Evolutionary conservation across 768 basidiomycete genomes (phyloP).

Genomic region (Boletus vermiculosoides): DNA sequence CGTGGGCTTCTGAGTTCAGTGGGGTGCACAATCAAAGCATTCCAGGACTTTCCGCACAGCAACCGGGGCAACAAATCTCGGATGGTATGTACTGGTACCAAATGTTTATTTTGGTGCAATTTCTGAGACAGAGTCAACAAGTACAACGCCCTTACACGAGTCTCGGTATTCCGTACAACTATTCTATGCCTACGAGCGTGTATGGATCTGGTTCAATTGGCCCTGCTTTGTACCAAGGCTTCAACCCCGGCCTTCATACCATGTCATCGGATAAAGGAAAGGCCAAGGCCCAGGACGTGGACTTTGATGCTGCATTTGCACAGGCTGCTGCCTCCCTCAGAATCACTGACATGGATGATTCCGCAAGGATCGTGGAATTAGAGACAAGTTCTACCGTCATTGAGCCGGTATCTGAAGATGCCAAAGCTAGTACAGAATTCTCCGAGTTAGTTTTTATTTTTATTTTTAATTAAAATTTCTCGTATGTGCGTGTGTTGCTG

Average conservation of each 20-base stretch:
- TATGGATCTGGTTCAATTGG: constrained; percentile 36
- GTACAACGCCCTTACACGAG: constrained; percentile 41
- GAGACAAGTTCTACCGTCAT: constrained; percentile 40
- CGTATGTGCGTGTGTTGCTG: background rate
- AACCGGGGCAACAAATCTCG: constrained; percentile 26
- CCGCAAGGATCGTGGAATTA: constrained; percentile 53
- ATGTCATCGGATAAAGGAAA: constrained; percentile 56
- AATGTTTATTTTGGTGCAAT: background rate
- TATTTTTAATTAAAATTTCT: background rate
- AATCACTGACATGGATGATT: constrained; percentile 39
- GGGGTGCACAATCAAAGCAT: constrained; percentile 24
- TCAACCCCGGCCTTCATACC: constrained; percentile 24
- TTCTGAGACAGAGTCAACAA: constrained; percentile 13
- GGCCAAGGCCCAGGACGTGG: constrained; percentile 73
- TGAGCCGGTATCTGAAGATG: constrained; percentile 39
- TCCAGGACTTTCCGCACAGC: constrained; percentile 34
- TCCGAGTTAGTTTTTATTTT: constrained; percentile 44
- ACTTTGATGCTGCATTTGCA: constrained; percentile 85
- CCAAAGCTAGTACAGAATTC: constrained; percentile 42
- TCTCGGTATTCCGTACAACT: constrained; percentile 36
- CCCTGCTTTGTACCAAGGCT: constrained; percentile 34
- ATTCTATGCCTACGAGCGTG: constrained; percentile 32
- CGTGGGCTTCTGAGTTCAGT: constrained; percentile 62
- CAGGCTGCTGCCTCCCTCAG: constrained; percentile 57
- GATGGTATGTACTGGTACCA: constrained; percentile 16